A percentile compares a stretch with the other conserved stretches of the same genome.
Conservation (phyloP, 225 moss, liverwort and hornwort species). For the Pleurozium schreberi region DNA sequence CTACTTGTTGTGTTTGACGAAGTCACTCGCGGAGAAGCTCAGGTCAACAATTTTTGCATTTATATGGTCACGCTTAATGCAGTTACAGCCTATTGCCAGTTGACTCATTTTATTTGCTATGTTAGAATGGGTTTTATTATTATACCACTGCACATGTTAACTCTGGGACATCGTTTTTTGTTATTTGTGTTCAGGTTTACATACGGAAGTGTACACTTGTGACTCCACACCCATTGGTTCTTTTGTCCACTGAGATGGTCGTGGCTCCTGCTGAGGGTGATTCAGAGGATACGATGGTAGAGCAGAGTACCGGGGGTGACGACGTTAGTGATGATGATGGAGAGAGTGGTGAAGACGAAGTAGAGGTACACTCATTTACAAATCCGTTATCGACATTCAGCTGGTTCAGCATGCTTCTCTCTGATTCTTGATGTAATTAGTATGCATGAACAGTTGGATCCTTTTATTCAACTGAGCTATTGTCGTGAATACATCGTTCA, state of each 20-base stretch:
- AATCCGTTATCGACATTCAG: background rate
- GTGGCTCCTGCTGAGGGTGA: constrained; percentile 51
- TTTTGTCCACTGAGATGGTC: constrained; percentile 89
- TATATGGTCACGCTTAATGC: background rate
- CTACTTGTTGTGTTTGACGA: constrained; percentile 82
- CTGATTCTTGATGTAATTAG: background rate
- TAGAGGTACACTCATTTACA: constrained; percentile 9
- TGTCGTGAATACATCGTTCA: background rate
- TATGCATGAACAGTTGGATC: background rate
- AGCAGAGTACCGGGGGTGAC: constrained; percentile 7
- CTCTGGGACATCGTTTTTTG: background rate
- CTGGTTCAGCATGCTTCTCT: background rate
- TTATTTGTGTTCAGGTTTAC: constrained; percentile 48
- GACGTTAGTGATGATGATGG: constrained; percentile 36
- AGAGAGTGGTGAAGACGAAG: constrained; percentile 49
- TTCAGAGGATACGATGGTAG: constrained; percentile 16
- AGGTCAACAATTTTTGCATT: constrained; percentile 11
- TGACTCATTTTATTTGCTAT: background rate
- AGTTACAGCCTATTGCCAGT: background rate
- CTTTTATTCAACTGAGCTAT: background rate
- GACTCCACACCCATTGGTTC: constrained; percentile 76
- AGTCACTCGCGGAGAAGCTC: constrained; percentile 90
- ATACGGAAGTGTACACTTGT: constrained; percentile 82
- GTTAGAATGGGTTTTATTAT: background rate
- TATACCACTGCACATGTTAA: background rate